These are phyloP conservation scores for Whalleya microplaca DNA, from an alignment of 2,329 filamentous ascomycete genomes.

Conservation along the genomic window DNA sequence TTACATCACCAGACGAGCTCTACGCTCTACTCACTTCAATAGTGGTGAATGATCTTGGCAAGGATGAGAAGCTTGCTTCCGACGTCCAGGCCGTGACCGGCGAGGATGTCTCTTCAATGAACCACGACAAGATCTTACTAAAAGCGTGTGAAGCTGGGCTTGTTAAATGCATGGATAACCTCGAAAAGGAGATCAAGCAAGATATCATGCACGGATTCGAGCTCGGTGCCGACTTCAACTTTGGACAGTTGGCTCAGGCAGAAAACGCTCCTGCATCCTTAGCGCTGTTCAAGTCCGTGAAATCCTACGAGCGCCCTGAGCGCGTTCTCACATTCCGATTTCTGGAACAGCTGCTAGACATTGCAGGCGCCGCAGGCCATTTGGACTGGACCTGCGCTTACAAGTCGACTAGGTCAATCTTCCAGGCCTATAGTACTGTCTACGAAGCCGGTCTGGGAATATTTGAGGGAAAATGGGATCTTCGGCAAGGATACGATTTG, in stretches of 20 bases:
- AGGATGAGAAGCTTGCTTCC: constrained; percentile 37
- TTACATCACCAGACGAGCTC: constrained; percentile 27
- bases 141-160: constrained; percentile 34
- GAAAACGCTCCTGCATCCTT: constrained; percentile 41
- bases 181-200: constrained; percentile 25
- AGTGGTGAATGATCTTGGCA: constrained; percentile 44
- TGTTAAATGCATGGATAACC: constrained; percentile 34
- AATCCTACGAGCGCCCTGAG: background rate
- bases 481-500: constrained; percentile 39
- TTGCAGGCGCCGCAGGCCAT: constrained; percentile 43
- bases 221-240: constrained; percentile 42
- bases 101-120: constrained; percentile 26
- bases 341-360: constrained; percentile 43
- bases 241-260: constrained; percentile 43
- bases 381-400: constrained; percentile 37
- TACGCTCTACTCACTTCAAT: constrained; percentile 39
- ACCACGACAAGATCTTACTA: constrained; percentile 40
- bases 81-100: constrained; percentile 20
- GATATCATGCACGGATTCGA: constrained; percentile 39
- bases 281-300: constrained; percentile 30
- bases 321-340: constrained; percentile 40
- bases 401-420: constrained; percentile 39
- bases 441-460: constrained; percentile 37
- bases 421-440: constrained; percentile 36
- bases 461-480: constrained; percentile 25